These are phyloP conservation scores for Chalaropsis ovoidea DNA, from an alignment of 2,329 filamentous ascomycete genomes.

Conservation along the genomic window DNA sequence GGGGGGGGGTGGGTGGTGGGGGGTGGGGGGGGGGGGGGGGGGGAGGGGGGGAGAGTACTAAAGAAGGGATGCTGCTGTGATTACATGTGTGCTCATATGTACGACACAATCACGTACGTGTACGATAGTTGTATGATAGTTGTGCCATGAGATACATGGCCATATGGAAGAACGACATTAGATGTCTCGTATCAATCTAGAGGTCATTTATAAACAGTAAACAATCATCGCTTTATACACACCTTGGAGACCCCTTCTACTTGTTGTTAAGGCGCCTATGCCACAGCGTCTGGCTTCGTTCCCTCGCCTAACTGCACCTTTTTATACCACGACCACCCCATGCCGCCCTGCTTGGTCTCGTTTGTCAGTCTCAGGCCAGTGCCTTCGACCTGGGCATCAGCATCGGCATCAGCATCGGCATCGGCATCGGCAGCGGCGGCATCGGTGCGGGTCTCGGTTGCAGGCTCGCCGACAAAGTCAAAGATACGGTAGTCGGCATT, in stretches of 20 bases:
- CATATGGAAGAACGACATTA: neutral
- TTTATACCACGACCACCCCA: constrained; percentile 33
- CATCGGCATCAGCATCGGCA: constrained; percentile 5
- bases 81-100: neutral
- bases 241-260: neutral
- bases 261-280: neutral
- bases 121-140: constrained; percentile 18
- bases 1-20: too few species aligned
- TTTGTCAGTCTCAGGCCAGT: constrained; percentile 40
- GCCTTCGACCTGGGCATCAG: constrained; percentile 28
- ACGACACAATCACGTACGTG: neutral
- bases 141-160: constrained; percentile 22
- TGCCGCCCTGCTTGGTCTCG: constrained; percentile 32
- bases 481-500: constrained; percentile 58
- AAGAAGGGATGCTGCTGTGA: neutral
- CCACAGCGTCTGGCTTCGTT: constrained; percentile 13
- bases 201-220: neutral
- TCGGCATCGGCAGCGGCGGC: neutral
- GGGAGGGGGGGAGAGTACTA: neutral
- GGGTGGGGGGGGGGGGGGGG: neutral
- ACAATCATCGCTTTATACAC: neutral
- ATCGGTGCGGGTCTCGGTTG: neutral
- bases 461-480: constrained; percentile 36
- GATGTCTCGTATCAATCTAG: constrained; percentile 16
- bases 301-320: constrained; percentile 29